Evolutionary conservation across 1,139 yeast genomes (phyloP).

Genomic region (Geotrichum carabidarum): DNA sequence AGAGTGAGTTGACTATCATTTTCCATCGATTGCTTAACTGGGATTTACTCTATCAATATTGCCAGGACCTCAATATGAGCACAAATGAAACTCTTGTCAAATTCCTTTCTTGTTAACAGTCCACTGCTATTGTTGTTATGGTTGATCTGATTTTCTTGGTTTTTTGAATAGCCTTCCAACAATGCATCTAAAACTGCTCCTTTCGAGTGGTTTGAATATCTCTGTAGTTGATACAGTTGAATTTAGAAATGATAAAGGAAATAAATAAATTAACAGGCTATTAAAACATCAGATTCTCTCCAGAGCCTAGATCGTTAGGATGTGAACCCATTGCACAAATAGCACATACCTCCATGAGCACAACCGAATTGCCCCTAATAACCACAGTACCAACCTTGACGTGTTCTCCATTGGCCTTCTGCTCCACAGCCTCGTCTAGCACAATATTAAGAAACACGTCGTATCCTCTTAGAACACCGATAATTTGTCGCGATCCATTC

Average conservation of each 20-base stretch:
- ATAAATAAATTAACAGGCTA: not conserved
- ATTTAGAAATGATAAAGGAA: not conserved
- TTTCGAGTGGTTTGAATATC: too few species aligned
- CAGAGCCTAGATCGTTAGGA: constrained; percentile 24
- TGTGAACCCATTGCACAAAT: not conserved
- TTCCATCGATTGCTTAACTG: too few species aligned
- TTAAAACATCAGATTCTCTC: constrained; percentile 26
- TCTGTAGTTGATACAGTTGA: constrained; percentile 3
- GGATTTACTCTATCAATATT: too few species aligned
- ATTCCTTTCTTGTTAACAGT: too few species aligned
- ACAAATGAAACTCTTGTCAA: too few species aligned
- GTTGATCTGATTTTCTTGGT: too few species aligned
- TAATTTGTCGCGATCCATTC: constrained; percentile 67
- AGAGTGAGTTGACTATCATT: too few species aligned
- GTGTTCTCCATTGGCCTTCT: constrained; percentile 47
- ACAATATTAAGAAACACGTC: constrained; percentile 75
- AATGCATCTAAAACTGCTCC: too few species aligned
- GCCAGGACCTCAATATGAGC: too few species aligned
- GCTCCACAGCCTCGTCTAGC: constrained; percentile 68
- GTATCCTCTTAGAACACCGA: constrained; percentile 72
- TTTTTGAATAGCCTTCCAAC: too few species aligned
- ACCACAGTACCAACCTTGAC: constrained; percentile 51
- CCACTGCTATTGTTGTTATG: too few species aligned
- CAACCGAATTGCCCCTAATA: constrained; percentile 44
- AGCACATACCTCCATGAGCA: constrained; percentile 37